Conservation (phyloP, 164 flowering plant genomes). For the Dillenia suffruticosa region DNA sequence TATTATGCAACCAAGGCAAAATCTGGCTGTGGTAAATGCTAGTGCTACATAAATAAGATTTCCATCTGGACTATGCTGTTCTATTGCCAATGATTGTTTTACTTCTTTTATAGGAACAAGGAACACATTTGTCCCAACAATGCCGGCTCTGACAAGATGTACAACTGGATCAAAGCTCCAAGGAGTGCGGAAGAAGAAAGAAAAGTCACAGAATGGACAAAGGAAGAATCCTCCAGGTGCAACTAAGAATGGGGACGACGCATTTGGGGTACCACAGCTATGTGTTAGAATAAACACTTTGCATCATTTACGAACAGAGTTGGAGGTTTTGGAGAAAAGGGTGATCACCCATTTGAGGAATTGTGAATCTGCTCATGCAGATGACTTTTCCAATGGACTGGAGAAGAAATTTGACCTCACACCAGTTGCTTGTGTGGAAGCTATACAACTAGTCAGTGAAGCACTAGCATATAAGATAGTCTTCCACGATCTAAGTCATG, state of each 20-base stretch:
- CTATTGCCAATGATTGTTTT: constrained; percentile 1
- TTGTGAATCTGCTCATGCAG: constrained; percentile 32
- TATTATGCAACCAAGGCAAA: constrained; percentile 79
- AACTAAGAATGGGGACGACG: constrained; percentile 34
- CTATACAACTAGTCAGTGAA: constrained; percentile 69
- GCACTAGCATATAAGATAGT: constrained; percentile 65
- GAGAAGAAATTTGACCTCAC: constrained; percentile 61
- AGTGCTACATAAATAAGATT: neutral
- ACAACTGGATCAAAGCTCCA: constrained; percentile 64
- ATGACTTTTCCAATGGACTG: constrained; percentile 29
- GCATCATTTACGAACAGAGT: constrained; percentile 54
- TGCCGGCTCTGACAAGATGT: constrained; percentile 97
- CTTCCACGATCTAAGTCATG: constrained; percentile 64
- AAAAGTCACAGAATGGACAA: constrained; percentile 41
- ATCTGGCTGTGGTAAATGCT: constrained; percentile 87
- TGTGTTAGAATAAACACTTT: constrained; percentile 85
- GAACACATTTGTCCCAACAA: constrained; percentile 65
- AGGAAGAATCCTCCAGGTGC: constrained; percentile 62
- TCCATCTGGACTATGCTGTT: neutral
- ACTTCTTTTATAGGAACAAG: constrained; percentile 53
- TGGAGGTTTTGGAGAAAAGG: constrained; percentile 56
- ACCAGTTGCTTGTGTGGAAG: constrained; percentile 59
- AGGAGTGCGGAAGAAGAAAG: constrained; percentile 82
- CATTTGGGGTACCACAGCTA: constrained; percentile 53
- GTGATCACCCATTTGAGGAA: constrained; percentile 35